Base-by-base conservation (phyloP, 805 yeast genomes). In the Yamadazyma akitaensis region DNA sequence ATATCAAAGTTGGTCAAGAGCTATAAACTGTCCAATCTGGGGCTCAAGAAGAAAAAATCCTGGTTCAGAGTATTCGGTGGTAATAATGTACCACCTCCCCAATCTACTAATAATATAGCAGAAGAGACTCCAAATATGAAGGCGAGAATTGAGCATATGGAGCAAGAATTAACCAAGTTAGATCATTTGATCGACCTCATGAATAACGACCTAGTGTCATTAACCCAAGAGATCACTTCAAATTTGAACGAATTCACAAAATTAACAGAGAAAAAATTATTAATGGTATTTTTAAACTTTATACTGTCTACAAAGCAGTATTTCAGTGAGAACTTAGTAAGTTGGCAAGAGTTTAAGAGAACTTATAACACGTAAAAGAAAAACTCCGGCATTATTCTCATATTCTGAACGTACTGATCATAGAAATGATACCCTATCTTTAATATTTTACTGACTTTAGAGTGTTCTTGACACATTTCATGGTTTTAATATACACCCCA, bases 61-160 rank as follows among this genome's bases (percentile, higher is more conserved):
- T 72, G 76, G 76, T 70, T 70, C 51, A 75, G 74, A 5, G 53
- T 72, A 9, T 72, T 72, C 56, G 77, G 77, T 3, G 76, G 51
- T 26, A 37, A 37, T 39, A 30, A 18, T 37, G 37, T 21, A 10
- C 17, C 46, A 11, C 19, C 25, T 35, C 34, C 18, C 16, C 14
- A 14, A 14, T 6, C 25, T 12, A 18, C 43, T 2, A 28, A 11
- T 8, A 28, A 11, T 11, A 13, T 11, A 28, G 32, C 32, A 13
- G 32, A 28, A 28, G 42, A 43, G 9, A 36, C 28, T 14, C 48
- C 48, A 9, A 43, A 43, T 18, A n/a, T 37, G 21, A 34, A 36
- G 21, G 9, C 19, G 14, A 65, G 65, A 36, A 57, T 65, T 17
- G 60, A 59, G 41, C 68, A 67, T 31, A 60, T 72, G 13, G 72